These are phyloP conservation scores for Elymus sibiricus DNA, from an alignment of 176 grass and related monocot genomes.

Conservation along the genomic window DNA sequence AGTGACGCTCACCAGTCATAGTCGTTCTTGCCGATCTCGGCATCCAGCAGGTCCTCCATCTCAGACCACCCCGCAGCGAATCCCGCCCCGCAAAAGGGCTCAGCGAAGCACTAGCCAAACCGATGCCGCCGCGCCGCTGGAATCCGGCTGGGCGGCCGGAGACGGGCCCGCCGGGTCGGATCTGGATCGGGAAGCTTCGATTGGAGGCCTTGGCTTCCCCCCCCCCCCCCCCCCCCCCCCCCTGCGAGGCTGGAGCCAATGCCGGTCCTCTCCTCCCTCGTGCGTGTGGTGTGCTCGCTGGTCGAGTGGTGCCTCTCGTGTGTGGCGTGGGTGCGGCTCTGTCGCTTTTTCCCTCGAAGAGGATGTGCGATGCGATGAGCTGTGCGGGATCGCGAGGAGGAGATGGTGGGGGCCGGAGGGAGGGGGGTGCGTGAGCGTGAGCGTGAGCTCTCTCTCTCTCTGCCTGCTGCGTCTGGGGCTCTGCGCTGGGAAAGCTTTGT, in stretches of 20 bases:
- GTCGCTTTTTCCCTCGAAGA: not conserved
- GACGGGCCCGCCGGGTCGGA: not conserved
- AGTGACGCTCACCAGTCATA: constrained; percentile 71
- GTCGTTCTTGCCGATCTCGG: constrained; percentile 95
- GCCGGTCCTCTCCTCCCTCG: not conserved
- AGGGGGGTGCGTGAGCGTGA: constrained; percentile 2
- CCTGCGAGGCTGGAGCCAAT: constrained; percentile 12
- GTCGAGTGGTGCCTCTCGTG: not conserved
- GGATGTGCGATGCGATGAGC: not conserved
- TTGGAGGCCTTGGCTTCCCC: not conserved
- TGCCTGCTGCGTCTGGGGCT: not conserved
- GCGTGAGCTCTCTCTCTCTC: not conserved
- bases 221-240: not conserved
- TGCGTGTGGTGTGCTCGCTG: not conserved
- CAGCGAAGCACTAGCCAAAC: not conserved
- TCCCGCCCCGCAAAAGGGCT: not conserved
- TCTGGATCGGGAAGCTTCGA: constrained; percentile 13
- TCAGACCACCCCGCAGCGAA: not conserved
- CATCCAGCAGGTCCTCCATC: constrained; percentile 85
- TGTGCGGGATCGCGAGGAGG: not conserved
- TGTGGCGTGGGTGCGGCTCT: not conserved
- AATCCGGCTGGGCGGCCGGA: not conserved
- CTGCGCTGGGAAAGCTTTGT: constrained; percentile 20
- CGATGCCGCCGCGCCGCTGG: not conserved
- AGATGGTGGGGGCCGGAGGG: not conserved